Evolutionary conservation across 768 basidiomycete genomes (phyloP), one percentile per base, ranked within the genome.

Genomic region (Naematelia aurantialba): DNA sequence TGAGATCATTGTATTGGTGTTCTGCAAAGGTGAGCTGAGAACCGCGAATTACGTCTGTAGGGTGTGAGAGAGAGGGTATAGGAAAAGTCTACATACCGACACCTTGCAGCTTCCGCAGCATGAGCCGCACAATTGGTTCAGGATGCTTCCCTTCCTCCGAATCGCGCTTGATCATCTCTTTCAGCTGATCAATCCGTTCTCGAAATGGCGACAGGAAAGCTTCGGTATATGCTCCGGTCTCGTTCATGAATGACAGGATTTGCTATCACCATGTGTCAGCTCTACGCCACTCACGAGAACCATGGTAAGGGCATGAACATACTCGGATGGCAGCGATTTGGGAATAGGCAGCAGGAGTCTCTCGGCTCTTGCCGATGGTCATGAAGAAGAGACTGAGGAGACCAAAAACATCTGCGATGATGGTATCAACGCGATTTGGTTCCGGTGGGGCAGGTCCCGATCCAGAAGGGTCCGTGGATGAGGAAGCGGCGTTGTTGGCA

Each of bases 241-340:
- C 96, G 77, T 92, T 89, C 87, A 97, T 89, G 74, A 93, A 90
- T 73, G 87, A 86, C 48, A 94, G 82, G 34, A 96, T 87, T 91
- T 92, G 88, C 90, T 94, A 80, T 30, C n/a, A 44, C 26, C 14
- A 48, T 5, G 3, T 8, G 42, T 56, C 54, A 53, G 52, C 57
- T 48, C n/a, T 26, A 19, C n/a, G 14, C 11, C 5, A 39, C 17
- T 39, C 8, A 8, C 5, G 25, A 17, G 42, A 22, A 25, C 17
- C 17, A 55, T 26, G 27, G 3, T n/a, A 12, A 26, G 17, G 34
- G 4, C 51, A n/a, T n/a, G 4, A 11, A 86, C 91, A 83, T 71
- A 97, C 92, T 79, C 89, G 81, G 87, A 99, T 96, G 60, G 88
- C 91, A 39, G 91, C 91, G 63, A 98, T 86, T 71, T 98, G 96